A percentile compares a stretch with the other conserved stretches of the same genome.
Conservation (phyloP, 2,329 filamentous ascomycete genomes). For the Escovopsis sp. region DNA sequence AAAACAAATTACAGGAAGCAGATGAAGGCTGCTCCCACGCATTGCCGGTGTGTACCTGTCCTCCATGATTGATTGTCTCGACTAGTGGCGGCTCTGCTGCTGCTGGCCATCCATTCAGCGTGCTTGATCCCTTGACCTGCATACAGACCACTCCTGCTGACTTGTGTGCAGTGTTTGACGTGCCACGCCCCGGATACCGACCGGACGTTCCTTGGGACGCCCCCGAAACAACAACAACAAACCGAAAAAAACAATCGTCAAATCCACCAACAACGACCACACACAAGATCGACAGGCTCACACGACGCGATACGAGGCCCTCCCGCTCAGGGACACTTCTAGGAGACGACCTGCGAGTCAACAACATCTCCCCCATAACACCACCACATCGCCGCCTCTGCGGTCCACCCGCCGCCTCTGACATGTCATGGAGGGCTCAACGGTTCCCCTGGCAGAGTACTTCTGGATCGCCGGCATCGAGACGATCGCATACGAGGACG, state of each 20-base stretch:
- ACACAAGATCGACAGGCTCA: too few relatives aligned
- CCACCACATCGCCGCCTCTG: conserved; percentile 4
- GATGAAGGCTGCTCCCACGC: neutral
- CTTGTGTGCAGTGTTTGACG: conserved; percentile 5
- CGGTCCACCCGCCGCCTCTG: conserved; percentile 16
- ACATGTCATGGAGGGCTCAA: conserved; percentile 45
- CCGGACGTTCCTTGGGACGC: neutral
- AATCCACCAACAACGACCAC: neutral
- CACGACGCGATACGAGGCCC: too few relatives aligned
- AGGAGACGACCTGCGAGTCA: conserved; percentile 2
- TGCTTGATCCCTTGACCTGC: conserved; percentile 6
- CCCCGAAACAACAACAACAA: neutral
- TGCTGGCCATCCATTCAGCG: conserved; percentile 4
- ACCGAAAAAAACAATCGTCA: neutral
- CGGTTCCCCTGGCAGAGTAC: conserved; percentile 55
- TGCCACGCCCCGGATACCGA: conserved; percentile 6
- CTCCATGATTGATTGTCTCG: conserved; percentile 5
- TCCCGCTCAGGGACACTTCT: too few relatives aligned
- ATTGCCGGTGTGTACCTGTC: neutral
- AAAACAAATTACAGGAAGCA: neutral
- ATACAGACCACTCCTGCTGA: conserved; percentile 4
- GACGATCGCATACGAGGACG: conserved; percentile 49
- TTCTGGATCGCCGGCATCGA: conserved; percentile 64
- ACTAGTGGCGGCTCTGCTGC: conserved; percentile 5
- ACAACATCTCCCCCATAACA: neutral